Conservation (phyloP, 768 basidiomycete genomes). For the Postia placenta region DNA sequence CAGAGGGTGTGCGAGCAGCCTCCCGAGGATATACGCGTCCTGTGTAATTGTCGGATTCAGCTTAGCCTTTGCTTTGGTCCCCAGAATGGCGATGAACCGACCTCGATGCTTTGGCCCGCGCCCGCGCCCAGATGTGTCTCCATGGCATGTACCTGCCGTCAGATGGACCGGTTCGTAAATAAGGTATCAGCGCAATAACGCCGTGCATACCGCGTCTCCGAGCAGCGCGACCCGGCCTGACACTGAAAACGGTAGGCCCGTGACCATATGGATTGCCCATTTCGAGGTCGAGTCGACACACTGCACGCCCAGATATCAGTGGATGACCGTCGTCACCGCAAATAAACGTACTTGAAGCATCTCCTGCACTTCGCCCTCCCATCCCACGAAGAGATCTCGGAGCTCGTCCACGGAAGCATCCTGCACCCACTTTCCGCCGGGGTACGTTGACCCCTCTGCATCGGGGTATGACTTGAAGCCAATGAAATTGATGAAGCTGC, state of each 20-base stretch:
- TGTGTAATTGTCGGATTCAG: too few species aligned
- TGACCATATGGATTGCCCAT: constrained; percentile 23
- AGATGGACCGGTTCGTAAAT: too few species aligned
- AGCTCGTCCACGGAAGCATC: constrained; percentile 18
- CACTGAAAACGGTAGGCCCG: constrained; percentile 18
- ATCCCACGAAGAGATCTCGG: constrained; percentile 13
- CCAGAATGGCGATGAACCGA: too few species aligned
- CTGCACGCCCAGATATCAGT: constrained; percentile 3
- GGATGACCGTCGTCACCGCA: not conserved
- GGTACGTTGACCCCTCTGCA: constrained; percentile 17
- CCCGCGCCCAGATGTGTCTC: constrained; percentile 23
- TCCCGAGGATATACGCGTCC: constrained; percentile 23
- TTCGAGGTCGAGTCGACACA: constrained; percentile 17
- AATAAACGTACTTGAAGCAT: constrained; percentile 14
- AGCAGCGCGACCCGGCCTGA: constrained; percentile 23
- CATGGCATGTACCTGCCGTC: constrained; percentile 21
- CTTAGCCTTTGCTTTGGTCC: too few species aligned
- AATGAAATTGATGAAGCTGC: constrained; percentile 19
- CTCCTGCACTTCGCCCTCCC: constrained; percentile 21
- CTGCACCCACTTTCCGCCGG: constrained; percentile 18
- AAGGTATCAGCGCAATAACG: not conserved
- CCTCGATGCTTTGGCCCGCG: constrained; percentile 26
- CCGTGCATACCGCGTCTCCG: constrained; percentile 22
- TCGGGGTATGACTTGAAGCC: constrained; percentile 17
- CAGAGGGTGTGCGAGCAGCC: constrained; percentile 13